These are phyloP conservation scores for Entamoeba histolytica DNA, from an alignment of 208 protist species.

Conservation along the genomic window DNA sequence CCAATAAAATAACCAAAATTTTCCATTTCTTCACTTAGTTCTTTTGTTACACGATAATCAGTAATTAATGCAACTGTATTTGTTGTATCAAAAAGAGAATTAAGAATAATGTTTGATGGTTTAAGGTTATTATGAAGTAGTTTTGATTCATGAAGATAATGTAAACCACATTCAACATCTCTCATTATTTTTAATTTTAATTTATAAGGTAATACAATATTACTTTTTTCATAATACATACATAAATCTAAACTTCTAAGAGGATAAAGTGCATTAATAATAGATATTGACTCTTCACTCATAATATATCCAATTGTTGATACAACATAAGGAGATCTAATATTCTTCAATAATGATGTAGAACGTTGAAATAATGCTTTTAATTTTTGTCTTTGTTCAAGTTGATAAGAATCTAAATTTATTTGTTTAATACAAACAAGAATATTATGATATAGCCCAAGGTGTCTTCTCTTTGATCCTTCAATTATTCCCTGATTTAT, in stretches of 20 bases:
- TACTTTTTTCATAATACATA: background rate
- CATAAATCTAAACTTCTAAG: background rate
- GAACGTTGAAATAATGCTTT: background rate
- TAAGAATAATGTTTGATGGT: background rate
- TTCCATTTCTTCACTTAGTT: background rate
- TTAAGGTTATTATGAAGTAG: background rate
- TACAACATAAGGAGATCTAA: background rate
- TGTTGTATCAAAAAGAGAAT: background rate
- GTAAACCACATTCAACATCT: background rate
- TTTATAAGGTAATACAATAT: background rate
- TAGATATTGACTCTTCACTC: background rate
- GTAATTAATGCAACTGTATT: background rate
- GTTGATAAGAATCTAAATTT: too few species aligned
- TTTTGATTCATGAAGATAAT: background rate
- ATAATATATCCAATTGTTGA: background rate
- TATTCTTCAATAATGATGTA: background rate
- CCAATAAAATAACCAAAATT: background rate
- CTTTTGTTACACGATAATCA: background rate
- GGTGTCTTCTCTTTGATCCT: background rate
- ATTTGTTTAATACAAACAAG: background rate
- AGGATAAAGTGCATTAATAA: background rate
- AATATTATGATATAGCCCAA: background rate
- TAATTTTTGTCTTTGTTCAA: too few species aligned
- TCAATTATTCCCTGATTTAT: background rate
- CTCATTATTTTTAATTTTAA: background rate